Evolutionary conservation across 129 eudicot species (phyloP), one percentile per base, ranked within the genome.

Genomic region (Lonicera japonica): DNA sequence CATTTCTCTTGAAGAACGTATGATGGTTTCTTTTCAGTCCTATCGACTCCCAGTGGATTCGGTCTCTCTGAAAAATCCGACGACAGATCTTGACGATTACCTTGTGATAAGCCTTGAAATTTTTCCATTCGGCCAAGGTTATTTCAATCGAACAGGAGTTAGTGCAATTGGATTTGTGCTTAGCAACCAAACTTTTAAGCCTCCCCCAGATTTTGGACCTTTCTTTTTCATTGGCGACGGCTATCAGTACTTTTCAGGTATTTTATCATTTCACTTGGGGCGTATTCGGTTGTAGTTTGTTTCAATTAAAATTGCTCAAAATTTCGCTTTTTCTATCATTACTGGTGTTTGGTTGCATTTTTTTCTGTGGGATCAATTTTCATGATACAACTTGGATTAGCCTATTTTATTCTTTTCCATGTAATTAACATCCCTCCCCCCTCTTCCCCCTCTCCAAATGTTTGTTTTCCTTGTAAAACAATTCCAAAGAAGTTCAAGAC

Each of bases 171-270:
- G 78, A 25, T 73, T 75, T 62, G 69, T 81, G 54, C 79, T 90
- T 18, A 81, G 83, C 45, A 76, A 80, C 70, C 97, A 86, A 72
- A 81, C 82, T 39, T 90, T 80, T 64, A 76, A 76, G 68, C 86
- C 95, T 19, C 84, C 87, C 11, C 9, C 13, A 1, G 36, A 5
- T n/a, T 90, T 75, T 34, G 97, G 97, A 19, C 82, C 97, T 50
- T 90, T 75, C 65, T 67, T 53, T 62, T 90, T 80, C 77, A 61
- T 7, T 9, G 95, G 74, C 19, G 57, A 60, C 18, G 39, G 11
- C 25, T 90, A 86, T 61, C 46, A 59, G 11, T 68, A 72, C 79
- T 75, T 73, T 45, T 19, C 46, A 67, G 97, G 97, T 89, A 76
- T 70, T 45, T n/a, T 29, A 17, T 22, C 22, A 4, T 59, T 10